phyloP scores from a whole-genome alignment of 2,329 filamentous ascomycete genomes.

The Elsinoe arachidis region DNA sequence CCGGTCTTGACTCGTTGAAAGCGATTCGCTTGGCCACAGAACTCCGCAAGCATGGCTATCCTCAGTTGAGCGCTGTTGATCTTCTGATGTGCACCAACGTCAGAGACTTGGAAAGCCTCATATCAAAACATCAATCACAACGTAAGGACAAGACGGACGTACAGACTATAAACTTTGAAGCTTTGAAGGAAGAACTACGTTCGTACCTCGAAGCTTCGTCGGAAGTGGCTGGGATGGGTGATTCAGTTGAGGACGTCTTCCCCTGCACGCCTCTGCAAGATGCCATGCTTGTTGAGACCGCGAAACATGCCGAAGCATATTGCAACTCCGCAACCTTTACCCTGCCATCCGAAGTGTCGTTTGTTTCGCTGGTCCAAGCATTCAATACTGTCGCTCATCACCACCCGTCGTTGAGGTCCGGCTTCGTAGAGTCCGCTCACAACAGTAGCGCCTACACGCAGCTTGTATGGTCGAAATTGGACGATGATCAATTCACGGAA shows the following conservation, averaged over 20 bases:
- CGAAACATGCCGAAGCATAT: constrained; percentile 52
- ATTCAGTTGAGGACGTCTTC: constrained; percentile 34
- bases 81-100: constrained; percentile 52
- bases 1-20: constrained; percentile 58
- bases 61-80: constrained; percentile 46
- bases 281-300: constrained; percentile 73
- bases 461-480: constrained; percentile 52
- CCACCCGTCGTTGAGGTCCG: constrained; percentile 65
- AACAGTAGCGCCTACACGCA: constrained; percentile 47
- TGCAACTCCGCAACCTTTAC: constrained; percentile 68
- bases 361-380: constrained; percentile 27
- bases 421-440: constrained; percentile 51
- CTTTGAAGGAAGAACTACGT: background rate
- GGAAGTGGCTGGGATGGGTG: background rate
- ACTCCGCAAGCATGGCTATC: constrained; percentile 50
- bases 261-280: constrained; percentile 66
- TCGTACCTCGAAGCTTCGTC: background rate
- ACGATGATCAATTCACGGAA: constrained; percentile 23
- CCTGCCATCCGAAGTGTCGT: constrained; percentile 30
- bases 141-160: background rate
- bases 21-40: constrained; percentile 56
- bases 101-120: constrained; percentile 18
- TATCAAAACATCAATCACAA: background rate
- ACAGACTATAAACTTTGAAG: background rate
- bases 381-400: constrained; percentile 42